These are phyloP conservation scores for Leccinum rimulosum DNA, from an alignment of 768 basidiomycete species.

Conservation along the genomic window DNA sequence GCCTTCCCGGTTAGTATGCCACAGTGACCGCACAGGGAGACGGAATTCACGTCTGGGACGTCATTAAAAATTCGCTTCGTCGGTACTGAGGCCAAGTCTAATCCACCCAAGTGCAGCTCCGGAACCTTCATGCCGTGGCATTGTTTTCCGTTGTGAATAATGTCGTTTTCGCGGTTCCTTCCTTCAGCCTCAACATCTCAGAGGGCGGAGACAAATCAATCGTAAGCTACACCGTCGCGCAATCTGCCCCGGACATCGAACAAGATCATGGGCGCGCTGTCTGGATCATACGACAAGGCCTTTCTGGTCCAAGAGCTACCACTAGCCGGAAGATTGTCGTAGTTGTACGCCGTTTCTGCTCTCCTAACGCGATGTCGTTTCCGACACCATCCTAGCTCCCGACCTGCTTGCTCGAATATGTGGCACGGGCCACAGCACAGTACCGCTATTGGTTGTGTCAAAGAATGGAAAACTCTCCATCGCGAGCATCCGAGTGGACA, in stretches of 20 bases:
- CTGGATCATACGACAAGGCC: slow-evolving; percentile 60
- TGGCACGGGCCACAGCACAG: slow-evolving; percentile 27
- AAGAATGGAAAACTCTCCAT: slow-evolving; percentile 35
- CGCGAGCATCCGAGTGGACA: slow-evolving; percentile 26
- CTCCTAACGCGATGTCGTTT: slow-evolving; percentile 5
- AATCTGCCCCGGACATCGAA: slow-evolving; percentile 43
- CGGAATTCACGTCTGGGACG: slow-evolving; percentile 74
- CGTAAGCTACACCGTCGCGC: slow-evolving; percentile 56
- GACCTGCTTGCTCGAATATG: slow-evolving; percentile 40
- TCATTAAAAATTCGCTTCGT: slow-evolving; percentile 33
- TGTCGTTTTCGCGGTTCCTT: slow-evolving; percentile 57
- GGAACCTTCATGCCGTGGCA: slow-evolving; percentile 59
- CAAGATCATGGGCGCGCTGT: slow-evolving; percentile 49
- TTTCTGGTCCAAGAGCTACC: slow-evolving; percentile 34
- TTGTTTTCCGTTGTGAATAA: slow-evolving; percentile 73
- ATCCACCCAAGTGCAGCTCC: slow-evolving; percentile 41
- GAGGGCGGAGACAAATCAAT: slow-evolving; percentile 36
- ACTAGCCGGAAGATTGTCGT: slow-evolving; percentile 40
- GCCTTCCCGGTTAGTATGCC: slow-evolving; percentile 49
- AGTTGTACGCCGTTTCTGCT: slow-evolving; percentile 39
- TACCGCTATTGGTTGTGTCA: slow-evolving; percentile 34
- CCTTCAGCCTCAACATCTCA: slow-evolving; percentile 42
- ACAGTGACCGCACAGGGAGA: slow-evolving; percentile 71
- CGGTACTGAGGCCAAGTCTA: slow-evolving; percentile 3
- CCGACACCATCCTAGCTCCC: slow-evolving; percentile 38